Evolutionary conservation across 2,329 filamentous ascomycete genomes (phyloP), one percentile per base, ranked within the genome.

Genomic region (Cercospora sp.): DNA sequence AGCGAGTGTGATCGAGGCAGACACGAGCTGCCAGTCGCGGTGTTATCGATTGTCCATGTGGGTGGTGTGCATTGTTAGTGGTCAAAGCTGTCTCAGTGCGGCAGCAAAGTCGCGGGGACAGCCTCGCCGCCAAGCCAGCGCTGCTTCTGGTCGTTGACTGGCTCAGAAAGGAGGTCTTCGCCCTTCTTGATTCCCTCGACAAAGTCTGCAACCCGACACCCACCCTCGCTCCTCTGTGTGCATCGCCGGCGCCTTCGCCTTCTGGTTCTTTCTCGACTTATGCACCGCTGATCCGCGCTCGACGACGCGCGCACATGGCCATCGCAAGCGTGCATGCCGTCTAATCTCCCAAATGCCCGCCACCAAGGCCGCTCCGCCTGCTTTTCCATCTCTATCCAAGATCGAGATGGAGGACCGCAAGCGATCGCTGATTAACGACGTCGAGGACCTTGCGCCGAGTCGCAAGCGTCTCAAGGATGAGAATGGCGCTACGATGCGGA

Each of bases 391-490:
- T 84, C 81, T 86, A 81, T 89, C 89, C 87, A 86, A 92, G 83
- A 85, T 89, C 85, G 97, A 95, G 88, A 99, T 98, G 94, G 95
- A 99, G 87, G 95, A 98, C 86, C 93, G 95, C 88, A 99, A 99
- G 88, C 90, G 95, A 88, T 91, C 93, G 79, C 92, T 93, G 79
- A 87, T 91, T 75, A 87, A 88, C 81, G 91, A 90, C 79, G 84
- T 88, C 77, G 92, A 95, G 80, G 93, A 97, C 75, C 85, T 92
- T 77, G 91, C 91, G 73, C 94, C 94, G 73, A 94, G 94, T 23
- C 91, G 89, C 78, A 99, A 98, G 86, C 91, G 93, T 82, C 91
- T 93, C 65, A 86, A 84, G 63, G 76, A 81, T 69, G 87, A 94
- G 73, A 97, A 97, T 85, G 93, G 93, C 77, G 82, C 85, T 72